Evolutionary conservation across 2,329 filamentous ascomycete species (phyloP).

Genomic region (Nigrospora sphaerica): DNA sequence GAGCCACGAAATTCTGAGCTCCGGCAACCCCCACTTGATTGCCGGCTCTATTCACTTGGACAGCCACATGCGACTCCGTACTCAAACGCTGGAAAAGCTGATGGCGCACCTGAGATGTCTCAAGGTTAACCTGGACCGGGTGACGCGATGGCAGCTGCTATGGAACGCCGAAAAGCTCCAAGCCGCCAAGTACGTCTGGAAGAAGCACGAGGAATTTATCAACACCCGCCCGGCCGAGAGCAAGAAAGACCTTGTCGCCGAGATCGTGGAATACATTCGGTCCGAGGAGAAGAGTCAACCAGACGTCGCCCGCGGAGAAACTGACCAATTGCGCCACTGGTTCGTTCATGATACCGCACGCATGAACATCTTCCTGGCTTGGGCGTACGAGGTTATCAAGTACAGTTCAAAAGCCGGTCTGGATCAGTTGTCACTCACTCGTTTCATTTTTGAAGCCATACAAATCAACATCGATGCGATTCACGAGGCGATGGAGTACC

Average conservation of each 20-base stretch:
- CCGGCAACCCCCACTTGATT: conserved; percentile 67
- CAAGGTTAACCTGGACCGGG: conserved; percentile 57
- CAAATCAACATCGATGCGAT: conserved; percentile 63
- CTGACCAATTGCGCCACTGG: conserved; percentile 77
- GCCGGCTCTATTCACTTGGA: conserved; percentile 70
- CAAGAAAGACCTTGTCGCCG: conserved; percentile 64
- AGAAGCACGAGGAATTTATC: conserved; percentile 64
- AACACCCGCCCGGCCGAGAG: conserved; percentile 50
- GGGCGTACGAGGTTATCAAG: conserved; percentile 71
- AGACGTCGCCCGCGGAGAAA: conserved; percentile 58
- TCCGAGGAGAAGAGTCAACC: conserved; percentile 67
- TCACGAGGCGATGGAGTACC: conserved; percentile 61
- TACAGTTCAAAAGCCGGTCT: conserved; percentile 58
- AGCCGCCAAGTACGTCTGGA: conserved; percentile 74
- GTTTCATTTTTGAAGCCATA: conserved; percentile 60
- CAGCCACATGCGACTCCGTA: conserved; percentile 68
- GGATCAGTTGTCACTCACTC: conserved; percentile 46
- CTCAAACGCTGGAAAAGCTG: conserved; percentile 67
- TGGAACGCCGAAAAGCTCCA: conserved; percentile 86
- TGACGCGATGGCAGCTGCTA: conserved; percentile 72
- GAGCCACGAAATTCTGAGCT: conserved; percentile 75
- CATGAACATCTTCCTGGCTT: conserved; percentile 69
- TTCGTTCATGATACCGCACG: conserved; percentile 71
- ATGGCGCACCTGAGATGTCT: conserved; percentile 63
- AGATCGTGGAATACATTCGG: conserved; percentile 69